Conservation (phyloP, 805 yeast species). For the Candida qinlingensis region DNA sequence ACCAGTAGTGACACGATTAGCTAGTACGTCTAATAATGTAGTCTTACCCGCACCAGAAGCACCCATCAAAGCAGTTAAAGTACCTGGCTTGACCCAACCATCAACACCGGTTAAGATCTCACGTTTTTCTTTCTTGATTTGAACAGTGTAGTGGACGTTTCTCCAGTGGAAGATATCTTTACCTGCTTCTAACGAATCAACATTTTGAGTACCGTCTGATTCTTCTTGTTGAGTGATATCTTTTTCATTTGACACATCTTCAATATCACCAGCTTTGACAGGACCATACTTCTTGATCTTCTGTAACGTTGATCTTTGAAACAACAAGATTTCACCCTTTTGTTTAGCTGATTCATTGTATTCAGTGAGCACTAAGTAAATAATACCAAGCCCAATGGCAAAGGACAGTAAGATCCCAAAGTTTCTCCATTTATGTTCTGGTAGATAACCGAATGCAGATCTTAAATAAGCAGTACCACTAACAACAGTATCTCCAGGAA, state of each 20-base stretch:
- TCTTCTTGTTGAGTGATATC: conserved; percentile 20
- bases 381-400: conserved; percentile 44
- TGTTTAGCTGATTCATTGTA: conserved; percentile 55
- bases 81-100: conserved; percentile 83
- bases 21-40: conserved; percentile 64
- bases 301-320: conserved; percentile 43
- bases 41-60: conserved; percentile 83
- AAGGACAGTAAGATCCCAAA: conserved; percentile 58
- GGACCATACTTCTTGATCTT: conserved; percentile 38
- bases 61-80: conserved; percentile 74
- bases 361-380: conserved; percentile 53
- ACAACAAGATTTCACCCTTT: conserved; percentile 66
- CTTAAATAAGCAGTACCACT: conserved; percentile 46
- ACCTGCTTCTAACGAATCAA: conserved; percentile 29
- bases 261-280: conserved; percentile 17
- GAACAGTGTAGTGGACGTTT: conserved; percentile 65
- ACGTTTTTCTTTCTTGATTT: conserved; percentile 55
- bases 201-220: conserved; percentile 14
- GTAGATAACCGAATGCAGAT: conserved; percentile 39
- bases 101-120: conserved; percentile 60
- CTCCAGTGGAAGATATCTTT: conserved; percentile 74
- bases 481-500: conserved; percentile 44
- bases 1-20: conserved; percentile 67
- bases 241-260: conserved; percentile 24
- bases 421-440: conserved; percentile 56